Evolutionary conservation across 768 basidiomycete genomes (phyloP), one percentile per base, ranked within the genome.

Genomic region (Nevesoporus exiguus): DNA sequence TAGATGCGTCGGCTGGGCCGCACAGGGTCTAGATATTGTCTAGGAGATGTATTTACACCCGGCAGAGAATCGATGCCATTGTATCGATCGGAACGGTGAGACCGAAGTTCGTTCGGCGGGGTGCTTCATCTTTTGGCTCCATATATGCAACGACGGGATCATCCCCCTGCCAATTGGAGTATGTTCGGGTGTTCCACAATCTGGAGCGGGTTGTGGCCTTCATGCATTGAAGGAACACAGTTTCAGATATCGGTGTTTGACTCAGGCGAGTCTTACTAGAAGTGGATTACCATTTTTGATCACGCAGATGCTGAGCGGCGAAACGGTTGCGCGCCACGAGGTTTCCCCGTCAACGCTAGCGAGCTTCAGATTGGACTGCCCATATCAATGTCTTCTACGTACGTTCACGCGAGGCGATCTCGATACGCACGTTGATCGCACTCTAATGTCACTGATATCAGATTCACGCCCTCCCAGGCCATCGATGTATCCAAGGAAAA

Each of bases 401-500:
- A 51, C 45, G 65, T 62, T 31, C 17, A 21, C 40, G 24, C 24
- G 25, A 47, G 17, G 41, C 22, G 11, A 52, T 51, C 43, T 41
- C 31, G 13, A 31, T 30, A n/a, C 27, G 39, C 13, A 14, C 14
- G 6, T 14, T 61, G 13, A 66, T 43, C 10, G 2, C 21, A 21
- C 33, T 40, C 31, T 3, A 29, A 49, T n/a, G n/a, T 47, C 40
- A 8, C 57, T n/a, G n/a, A n/a, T n/a, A n/a, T n/a, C n/a, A 87
- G 88, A 29, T 86, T 84, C 63, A 84, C 81, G 34, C 82, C 80
- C 44, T 76, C 79, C 30, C 67, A 76, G 54, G 68, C 67, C 24
- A 62, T 89, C 47, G 84, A 89, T 65, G 72, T 78, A 73, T 71
- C 80, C 61, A 86, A 84, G 57, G 87, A 89, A 65, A 82, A 77